Conservation (phyloP, 768 basidiomycete genomes). For the Coprinopsis sp. region DNA sequence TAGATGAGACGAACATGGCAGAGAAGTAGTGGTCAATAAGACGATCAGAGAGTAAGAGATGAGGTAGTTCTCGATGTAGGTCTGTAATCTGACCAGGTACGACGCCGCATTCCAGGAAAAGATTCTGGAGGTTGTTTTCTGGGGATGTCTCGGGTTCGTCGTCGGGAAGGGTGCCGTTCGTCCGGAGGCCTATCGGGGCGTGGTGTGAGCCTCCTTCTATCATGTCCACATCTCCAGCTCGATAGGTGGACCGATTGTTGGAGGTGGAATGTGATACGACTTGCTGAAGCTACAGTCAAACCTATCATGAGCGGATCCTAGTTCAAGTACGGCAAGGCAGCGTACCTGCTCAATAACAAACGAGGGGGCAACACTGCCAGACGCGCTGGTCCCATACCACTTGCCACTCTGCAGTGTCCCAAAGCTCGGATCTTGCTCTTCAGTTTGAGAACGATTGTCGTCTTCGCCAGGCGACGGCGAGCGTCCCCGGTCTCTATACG, state of each 20-base stretch:
- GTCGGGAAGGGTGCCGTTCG: conserved; percentile 27
- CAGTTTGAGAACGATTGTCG: conserved; percentile 65
- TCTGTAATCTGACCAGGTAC: conserved; percentile 88
- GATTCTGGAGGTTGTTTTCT: conserved; percentile 76
- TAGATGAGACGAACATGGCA: conserved; percentile 48
- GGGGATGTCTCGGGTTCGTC: conserved; percentile 51
- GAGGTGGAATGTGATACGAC: conserved; percentile 7
- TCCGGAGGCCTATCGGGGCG: conserved; percentile 3
- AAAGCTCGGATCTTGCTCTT: conserved; percentile 71
- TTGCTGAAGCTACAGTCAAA: conserved; percentile 22
- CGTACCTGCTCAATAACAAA: conserved; percentile 76
- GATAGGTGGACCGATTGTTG: not conserved
- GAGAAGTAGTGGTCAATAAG: conserved; percentile 81
- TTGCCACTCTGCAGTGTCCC: conserved; percentile 80
- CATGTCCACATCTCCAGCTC: not conserved
- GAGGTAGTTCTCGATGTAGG: conserved; percentile 83
- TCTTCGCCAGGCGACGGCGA: conserved; percentile 58
- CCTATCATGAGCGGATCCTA: not conserved
- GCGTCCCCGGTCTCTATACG: conserved; percentile 32
- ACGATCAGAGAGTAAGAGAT: conserved; percentile 65
- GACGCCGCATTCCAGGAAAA: conserved; percentile 91
- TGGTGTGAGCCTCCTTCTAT: conserved; percentile 1
- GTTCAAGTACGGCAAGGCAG: not conserved
- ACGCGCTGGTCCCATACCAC: conserved; percentile 83
- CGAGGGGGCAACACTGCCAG: conserved; percentile 76